Percentiles rank a stretch among this genome's conserved stretches.
phyloP scores from a whole-genome alignment of 306 rosid species.

The Amphicarpaea edgeworthii region DNA sequence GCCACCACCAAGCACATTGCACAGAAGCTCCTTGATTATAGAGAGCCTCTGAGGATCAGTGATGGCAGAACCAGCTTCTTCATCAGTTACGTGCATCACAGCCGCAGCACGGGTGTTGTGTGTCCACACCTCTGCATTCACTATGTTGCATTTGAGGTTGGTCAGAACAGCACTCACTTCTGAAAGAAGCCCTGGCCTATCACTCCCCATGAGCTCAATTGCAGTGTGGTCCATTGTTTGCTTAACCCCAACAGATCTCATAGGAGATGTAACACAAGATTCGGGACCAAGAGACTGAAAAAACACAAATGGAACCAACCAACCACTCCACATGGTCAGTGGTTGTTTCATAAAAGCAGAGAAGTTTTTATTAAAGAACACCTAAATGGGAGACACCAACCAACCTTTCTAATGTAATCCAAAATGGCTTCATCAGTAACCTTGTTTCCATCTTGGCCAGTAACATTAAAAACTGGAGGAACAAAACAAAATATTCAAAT shows the following conservation, averaged over 20 bases:
- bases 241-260: constrained; percentile 84
- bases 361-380: constrained; percentile 24
- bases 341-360: constrained; percentile 2
- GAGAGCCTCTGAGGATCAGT: constrained; percentile 73
- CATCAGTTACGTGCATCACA: constrained; percentile 78
- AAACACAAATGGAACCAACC: constrained; percentile 22
- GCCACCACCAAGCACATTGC: constrained; percentile 92
- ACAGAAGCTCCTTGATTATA: constrained; percentile 66
- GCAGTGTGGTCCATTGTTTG: constrained; percentile 73
- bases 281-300: constrained; percentile 91
- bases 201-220: constrained; percentile 87
- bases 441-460: constrained; percentile 91
- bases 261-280: constrained; percentile 66
- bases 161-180: constrained; percentile 89
- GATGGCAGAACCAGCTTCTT: constrained; percentile 67
- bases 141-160: constrained; percentile 81
- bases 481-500: constrained; percentile 6
- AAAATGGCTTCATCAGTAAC: constrained; percentile 80
- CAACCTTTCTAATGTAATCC: constrained; percentile 81
- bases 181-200: constrained; percentile 91
- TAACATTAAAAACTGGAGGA: constrained; percentile 86
- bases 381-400: constrained; percentile 41
- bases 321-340: constrained; percentile 26
- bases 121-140: constrained; percentile 92
- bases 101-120: constrained; percentile 88